Conservation (phyloP, 192 early-diverging fungal genomes). For the Coemansia sp. region DNA sequence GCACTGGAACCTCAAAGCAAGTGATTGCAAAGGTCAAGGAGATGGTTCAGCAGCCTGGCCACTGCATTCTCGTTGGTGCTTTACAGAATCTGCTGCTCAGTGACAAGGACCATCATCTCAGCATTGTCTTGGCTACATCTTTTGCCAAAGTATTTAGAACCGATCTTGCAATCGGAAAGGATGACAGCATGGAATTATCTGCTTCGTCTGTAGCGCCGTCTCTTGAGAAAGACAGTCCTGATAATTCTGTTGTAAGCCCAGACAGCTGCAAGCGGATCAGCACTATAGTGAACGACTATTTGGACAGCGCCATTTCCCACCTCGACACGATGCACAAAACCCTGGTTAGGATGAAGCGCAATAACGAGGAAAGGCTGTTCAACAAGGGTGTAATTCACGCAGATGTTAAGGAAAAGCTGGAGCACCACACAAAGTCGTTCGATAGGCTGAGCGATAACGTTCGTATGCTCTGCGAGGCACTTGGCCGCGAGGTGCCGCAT, state of each 20-base stretch:
- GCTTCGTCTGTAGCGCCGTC: conserved; percentile 8
- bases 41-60: conserved; percentile 46
- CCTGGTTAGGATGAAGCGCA: conserved; percentile 71
- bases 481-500: conserved; percentile 74
- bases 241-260: conserved; percentile 15
- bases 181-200: conserved; percentile 6
- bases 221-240: not conserved
- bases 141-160: conserved; percentile 36
- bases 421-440: conserved; percentile 26
- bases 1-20: conserved; percentile 9
- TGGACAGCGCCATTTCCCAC: conserved; percentile 37
- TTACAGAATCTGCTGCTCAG: conserved; percentile 46
- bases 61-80: conserved; percentile 44
- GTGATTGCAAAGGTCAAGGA: conserved; percentile 33
- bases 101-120: conserved; percentile 49
- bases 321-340: conserved; percentile 53
- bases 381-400: conserved; percentile 62
- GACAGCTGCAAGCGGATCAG: conserved; percentile 30
- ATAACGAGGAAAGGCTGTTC: conserved; percentile 79
- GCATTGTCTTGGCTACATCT: conserved; percentile 26
- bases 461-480: conserved; percentile 65
- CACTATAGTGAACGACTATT: conserved; percentile 36
- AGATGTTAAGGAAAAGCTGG: conserved; percentile 39
- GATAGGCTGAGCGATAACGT: conserved; percentile 36
- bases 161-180: conserved; percentile 30